Evolutionary conservation across 2,329 filamentous ascomycete species (phyloP).

Genomic region (Penicillium sp.): DNA sequence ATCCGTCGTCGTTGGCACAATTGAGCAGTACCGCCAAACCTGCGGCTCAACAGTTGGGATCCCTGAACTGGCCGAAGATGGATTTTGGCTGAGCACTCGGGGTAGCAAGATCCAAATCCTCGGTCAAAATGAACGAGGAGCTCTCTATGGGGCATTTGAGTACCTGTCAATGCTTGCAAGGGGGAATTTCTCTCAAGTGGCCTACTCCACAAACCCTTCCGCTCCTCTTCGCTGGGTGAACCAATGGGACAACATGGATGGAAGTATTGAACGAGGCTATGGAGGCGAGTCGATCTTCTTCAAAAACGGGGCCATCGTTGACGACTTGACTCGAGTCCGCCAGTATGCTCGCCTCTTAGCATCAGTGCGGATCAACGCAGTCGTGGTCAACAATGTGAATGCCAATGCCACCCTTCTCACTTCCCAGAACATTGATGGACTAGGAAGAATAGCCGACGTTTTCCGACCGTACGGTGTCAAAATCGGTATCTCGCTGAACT

Average conservation of each 20-base stretch:
- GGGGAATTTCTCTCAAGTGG: conserved; percentile 52
- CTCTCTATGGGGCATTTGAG: conserved; percentile 68
- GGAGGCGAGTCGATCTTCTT: conserved; percentile 70
- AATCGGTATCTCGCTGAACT: conserved; percentile 68
- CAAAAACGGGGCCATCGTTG: conserved; percentile 53
- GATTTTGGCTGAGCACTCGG: conserved; percentile 56
- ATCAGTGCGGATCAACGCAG: conserved; percentile 65
- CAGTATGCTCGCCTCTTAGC: conserved; percentile 67
- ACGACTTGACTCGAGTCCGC: conserved; percentile 59
- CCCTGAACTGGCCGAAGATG: conserved; percentile 35
- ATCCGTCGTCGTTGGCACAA: conserved; percentile 32
- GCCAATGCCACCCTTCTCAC: conserved; percentile 62
- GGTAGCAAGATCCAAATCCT: conserved; percentile 54
- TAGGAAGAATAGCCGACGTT: conserved; percentile 62
- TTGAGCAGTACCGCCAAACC: conserved; percentile 29
- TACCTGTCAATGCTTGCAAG: conserved; percentile 67
- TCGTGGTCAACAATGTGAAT: conserved; percentile 73
- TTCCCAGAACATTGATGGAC: conserved; percentile 59
- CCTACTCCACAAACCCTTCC: conserved; percentile 56
- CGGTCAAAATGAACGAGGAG: conserved; percentile 60
- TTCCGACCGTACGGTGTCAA: conserved; percentile 68
- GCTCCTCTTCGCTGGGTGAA: conserved; percentile 69
- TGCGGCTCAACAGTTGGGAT: conserved; percentile 20
- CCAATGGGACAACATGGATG: conserved; percentile 71
- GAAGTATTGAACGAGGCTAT: conserved; percentile 69